These are phyloP conservation scores for Plasmodium vivax DNA, from an alignment of 169 alveolate species.

Conservation along the genomic window DNA sequence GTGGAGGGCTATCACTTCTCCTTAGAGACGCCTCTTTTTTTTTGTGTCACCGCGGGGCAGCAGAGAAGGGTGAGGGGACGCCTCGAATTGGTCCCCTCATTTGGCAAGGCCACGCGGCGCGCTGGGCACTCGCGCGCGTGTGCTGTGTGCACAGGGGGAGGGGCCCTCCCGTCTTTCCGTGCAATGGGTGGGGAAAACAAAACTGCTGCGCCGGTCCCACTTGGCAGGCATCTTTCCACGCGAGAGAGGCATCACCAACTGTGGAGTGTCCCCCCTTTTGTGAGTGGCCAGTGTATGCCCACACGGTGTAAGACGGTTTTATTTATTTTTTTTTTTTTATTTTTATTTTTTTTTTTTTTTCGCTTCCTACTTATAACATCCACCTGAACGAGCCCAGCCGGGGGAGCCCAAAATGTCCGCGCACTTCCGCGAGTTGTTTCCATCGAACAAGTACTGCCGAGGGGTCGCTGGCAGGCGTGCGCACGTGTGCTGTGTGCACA, in stretches of 20 bases:
- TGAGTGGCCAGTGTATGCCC: neutral
- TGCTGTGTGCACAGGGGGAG: neutral
- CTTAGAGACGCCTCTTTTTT: too few species aligned
- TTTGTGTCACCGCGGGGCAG: neutral
- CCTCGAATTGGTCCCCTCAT: neutral
- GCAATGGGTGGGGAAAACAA: neutral
- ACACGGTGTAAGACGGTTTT: neutral
- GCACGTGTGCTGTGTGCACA: neutral
- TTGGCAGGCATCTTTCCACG: neutral
- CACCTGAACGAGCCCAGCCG: neutral
- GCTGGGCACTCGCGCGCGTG: neutral
- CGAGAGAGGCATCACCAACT: neutral
- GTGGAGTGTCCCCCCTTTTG: neutral
- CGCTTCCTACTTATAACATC: neutral
- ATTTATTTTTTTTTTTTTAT: neutral
- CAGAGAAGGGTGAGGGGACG: neutral
- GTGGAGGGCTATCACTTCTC: neutral
- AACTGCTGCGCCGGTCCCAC: neutral
- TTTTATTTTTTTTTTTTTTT: neutral
- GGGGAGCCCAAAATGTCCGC: slow-evolving; percentile 24
- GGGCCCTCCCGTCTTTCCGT: neutral
- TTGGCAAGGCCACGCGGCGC: neutral
- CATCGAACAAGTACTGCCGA: slow-evolving; percentile 50
- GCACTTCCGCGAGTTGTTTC: slow-evolving; percentile 59
- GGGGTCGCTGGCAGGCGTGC: neutral